A percentile compares a stretch with the other conserved stretches of the same genome.
phyloP scores from a whole-genome alignment of 371 early-diverging fungal genomes.

The Thermomucor indicae-seudaticae region DNA sequence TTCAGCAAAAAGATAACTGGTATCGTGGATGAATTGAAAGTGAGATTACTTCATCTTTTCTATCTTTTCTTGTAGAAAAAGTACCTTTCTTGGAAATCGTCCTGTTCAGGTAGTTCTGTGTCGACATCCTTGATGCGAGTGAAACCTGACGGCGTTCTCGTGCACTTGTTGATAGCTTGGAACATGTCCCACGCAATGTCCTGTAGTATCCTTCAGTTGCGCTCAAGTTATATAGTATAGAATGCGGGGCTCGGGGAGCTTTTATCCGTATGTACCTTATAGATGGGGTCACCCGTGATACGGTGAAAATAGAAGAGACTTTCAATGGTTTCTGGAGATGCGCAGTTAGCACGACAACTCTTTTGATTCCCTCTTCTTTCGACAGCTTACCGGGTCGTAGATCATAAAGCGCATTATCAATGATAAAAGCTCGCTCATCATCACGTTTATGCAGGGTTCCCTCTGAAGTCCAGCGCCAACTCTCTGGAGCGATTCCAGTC shows the following conservation, averaged over 20 bases:
- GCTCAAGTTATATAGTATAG: not conserved
- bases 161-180: slow-evolving; percentile 54
- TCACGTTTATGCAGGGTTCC: too few species aligned
- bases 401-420: slow-evolving; percentile 27
- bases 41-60: not conserved
- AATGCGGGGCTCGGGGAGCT: too few species aligned
- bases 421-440: too few species aligned
- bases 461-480: too few species aligned
- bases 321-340: slow-evolving; percentile 66
- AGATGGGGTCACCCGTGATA: slow-evolving; percentile 67
- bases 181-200: slow-evolving; percentile 28
- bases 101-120: slow-evolving; percentile 7
- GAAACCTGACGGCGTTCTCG: slow-evolving; percentile 49
- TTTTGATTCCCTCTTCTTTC: not conserved
- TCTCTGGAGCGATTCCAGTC: too few species aligned
- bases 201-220: not conserved
- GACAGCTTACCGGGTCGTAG: slow-evolving; percentile 27
- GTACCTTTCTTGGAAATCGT: slow-evolving; percentile 44
- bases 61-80: not conserved
- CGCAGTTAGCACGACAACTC: slow-evolving; percentile 8
- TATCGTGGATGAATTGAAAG: not conserved
- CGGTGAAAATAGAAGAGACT: slow-evolving; percentile 73
- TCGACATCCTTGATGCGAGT: slow-evolving; percentile 51
- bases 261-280: slow-evolving; percentile 48
- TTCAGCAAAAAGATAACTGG: slow-evolving; percentile 84